These are phyloP conservation scores for Musa troglodytarum DNA, from an alignment of 176 grass and related monocot genomes.

Conservation along the genomic window DNA sequence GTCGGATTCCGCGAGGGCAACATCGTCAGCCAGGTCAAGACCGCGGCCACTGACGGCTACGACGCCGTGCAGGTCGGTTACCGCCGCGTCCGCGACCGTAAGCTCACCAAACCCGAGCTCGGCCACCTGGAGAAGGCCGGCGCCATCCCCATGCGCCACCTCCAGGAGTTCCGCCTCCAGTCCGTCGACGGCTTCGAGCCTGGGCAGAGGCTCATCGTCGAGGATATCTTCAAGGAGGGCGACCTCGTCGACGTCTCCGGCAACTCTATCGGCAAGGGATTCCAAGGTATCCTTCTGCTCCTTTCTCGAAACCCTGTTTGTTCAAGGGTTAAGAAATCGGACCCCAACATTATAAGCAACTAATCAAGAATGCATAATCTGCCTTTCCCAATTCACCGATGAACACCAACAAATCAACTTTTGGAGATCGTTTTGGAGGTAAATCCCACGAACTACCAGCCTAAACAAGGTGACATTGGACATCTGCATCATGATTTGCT, in stretches of 20 bases:
- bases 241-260: slow-evolving; percentile 84
- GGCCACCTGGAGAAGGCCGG: slow-evolving; percentile 87
- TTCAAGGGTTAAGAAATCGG: not conserved
- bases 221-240: slow-evolving; percentile 81
- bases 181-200: slow-evolving; percentile 57
- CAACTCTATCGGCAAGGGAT: slow-evolving; percentile 90
- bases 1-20: slow-evolving; percentile 82
- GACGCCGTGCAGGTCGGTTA: slow-evolving; percentile 86
- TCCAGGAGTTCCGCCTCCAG: slow-evolving; percentile 83
- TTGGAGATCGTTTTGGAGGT: no score
- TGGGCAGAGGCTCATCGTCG: slow-evolving; percentile 53
- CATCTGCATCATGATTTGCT: no score
- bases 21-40: slow-evolving; percentile 84
- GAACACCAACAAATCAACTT: no score
- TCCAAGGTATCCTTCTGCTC: slow-evolving; percentile 51
- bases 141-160: slow-evolving; percentile 57
- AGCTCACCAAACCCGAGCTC: slow-evolving; percentile 83
- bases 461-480: no score
- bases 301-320: not conserved
- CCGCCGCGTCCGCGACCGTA: slow-evolving; percentile 80
- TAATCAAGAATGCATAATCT: no score
- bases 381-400: no score
- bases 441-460: no score
- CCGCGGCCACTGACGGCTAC: slow-evolving; percentile 68
- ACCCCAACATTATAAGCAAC: not conserved